Percentiles rank a stretch among this genome's conserved stretches.
Conservation (phyloP, 139 green algal genomes). For the Tetradesmus lagerheimii region DNA sequence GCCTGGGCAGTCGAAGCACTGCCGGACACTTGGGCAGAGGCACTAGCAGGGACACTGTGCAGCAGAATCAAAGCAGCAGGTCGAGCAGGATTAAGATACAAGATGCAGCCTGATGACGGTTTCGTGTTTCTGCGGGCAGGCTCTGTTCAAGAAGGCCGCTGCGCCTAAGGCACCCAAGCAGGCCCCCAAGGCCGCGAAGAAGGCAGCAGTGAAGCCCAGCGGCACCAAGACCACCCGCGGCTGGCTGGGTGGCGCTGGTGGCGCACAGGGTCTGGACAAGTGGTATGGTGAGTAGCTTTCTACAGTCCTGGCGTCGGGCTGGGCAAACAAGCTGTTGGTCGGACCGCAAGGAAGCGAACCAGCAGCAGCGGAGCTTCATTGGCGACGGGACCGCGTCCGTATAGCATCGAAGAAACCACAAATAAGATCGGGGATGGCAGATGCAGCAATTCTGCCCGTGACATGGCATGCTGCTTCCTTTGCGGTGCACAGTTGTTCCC, state of each 20-base stretch:
- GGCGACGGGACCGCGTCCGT: no score
- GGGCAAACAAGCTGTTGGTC: not conserved
- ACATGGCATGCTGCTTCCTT: not conserved
- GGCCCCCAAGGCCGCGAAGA: slow-evolving; percentile 53
- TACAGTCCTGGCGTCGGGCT: not conserved
- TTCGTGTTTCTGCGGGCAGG: slow-evolving; percentile 47
- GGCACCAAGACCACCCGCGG: slow-evolving; percentile 59
- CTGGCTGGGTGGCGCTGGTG: slow-evolving; percentile 73
- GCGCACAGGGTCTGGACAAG: slow-evolving; percentile 78
- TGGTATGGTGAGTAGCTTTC: slow-evolving; percentile 83
- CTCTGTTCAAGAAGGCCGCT: slow-evolving; percentile 70
- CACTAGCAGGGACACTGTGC: not conserved
- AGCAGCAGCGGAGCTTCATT: not conserved
- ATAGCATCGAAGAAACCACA: no score
- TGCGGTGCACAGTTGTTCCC: not conserved
- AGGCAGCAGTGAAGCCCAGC: not conserved
- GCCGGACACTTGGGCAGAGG: not conserved
- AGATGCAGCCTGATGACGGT: not conserved
- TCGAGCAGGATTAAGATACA: not conserved
- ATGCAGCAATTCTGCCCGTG: not conserved
- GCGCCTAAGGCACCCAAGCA: slow-evolving; percentile 44
- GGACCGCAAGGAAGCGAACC: not conserved
- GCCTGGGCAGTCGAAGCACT: not conserved
- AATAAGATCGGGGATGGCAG: not conserved
- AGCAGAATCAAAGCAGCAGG: not conserved